Evolutionary conservation across 345 rosid genomes (phyloP).

Genomic region (Raphanus sativus): DNA sequence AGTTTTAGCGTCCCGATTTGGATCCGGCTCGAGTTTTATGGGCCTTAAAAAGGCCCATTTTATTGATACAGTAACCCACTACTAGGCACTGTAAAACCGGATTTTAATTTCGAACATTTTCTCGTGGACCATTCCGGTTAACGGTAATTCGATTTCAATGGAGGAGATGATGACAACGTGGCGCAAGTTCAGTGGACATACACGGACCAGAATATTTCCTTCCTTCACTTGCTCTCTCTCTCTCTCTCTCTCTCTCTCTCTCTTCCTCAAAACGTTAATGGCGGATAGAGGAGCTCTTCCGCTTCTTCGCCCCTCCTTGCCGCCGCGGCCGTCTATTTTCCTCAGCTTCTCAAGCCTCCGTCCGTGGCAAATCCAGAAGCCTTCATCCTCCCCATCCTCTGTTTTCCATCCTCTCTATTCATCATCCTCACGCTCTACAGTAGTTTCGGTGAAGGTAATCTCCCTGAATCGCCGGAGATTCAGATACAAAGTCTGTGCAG

Average conservation of each 20-base stretch:
- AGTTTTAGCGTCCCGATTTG: constrained; percentile 10
- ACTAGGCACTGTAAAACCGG: neutral
- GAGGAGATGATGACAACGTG: constrained; percentile 38
- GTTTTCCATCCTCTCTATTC: neutral
- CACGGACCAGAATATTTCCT: neutral
- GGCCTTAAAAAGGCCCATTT: constrained; percentile 34
- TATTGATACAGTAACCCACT: neutral
- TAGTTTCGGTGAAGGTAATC: constrained; percentile 4
- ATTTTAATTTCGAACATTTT: constrained; percentile 6
- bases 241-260: neutral
- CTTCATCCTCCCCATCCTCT: neutral
- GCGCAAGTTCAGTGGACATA: constrained; percentile 7
- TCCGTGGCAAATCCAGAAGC: constrained; percentile 2
- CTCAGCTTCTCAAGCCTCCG: neutral
- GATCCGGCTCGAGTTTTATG: neutral
- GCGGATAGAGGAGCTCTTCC: constrained; percentile 34
- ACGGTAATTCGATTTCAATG: constrained; percentile 30
- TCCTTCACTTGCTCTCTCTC: neutral
- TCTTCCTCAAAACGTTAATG: constrained; percentile 21
- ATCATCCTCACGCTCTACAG: constrained; percentile 9
- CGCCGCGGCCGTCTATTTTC: neutral
- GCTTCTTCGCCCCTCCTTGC: constrained; percentile 21
- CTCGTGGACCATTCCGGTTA: constrained; percentile 20
- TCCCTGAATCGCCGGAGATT: constrained; percentile 16
- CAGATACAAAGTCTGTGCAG: neutral